Evolutionary conservation across 176 grass and related monocot species (phyloP).

Genomic region (Oryza nivara): DNA sequence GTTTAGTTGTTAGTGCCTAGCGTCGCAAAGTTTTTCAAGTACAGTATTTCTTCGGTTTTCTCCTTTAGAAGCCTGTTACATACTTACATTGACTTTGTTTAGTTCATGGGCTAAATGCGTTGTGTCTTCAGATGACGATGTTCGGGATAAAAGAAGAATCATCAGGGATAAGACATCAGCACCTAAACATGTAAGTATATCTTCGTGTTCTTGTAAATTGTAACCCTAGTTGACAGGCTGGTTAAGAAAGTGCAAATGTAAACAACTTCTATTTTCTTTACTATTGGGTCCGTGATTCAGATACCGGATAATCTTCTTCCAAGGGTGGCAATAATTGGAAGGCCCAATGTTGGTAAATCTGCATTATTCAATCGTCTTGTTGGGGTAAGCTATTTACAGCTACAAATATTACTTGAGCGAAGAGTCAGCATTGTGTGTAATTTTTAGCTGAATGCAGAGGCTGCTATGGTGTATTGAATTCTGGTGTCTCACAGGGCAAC

Average conservation of each 20-base stretch:
- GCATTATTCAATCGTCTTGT: conserved; percentile 93
- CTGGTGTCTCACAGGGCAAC: conserved; percentile 51
- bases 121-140: conserved; percentile 71
- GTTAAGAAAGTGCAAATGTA: neutral
- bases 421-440: neutral
- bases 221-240: neutral
- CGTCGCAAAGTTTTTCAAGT: neutral
- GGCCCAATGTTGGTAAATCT: conserved; percentile 96
- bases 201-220: conserved; percentile 16
- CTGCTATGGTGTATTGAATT: conserved; percentile 11
- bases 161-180: conserved; percentile 52
- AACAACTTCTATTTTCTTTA: neutral
- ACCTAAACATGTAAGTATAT: conserved; percentile 72
- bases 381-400: conserved; percentile 55
- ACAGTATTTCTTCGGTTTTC: neutral
- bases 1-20: conserved; percentile 3
- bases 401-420: neutral
- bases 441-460: neutral
- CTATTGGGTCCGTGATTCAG: conserved; percentile 44
- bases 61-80: neutral
- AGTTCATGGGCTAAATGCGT: neutral
- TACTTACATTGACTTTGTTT: neutral
- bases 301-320: conserved; percentile 86
- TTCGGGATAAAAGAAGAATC: conserved; percentile 50
- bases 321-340: conserved; percentile 82